These are phyloP conservation scores for Capsicum baccatum DNA, from an alignment of 257 asterid species.

Conservation along the genomic window DNA sequence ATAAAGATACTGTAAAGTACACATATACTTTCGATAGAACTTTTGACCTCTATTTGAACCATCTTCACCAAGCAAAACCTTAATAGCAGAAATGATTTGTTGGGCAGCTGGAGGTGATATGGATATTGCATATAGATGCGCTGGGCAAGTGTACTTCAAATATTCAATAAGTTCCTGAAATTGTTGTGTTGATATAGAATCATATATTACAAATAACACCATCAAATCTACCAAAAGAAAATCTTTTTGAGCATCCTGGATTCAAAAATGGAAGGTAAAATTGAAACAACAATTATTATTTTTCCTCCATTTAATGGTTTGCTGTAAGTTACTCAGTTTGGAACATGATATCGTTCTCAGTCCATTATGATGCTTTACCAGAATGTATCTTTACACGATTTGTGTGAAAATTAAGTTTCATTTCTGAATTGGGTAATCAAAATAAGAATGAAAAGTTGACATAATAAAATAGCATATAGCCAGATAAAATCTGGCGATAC, in stretches of 20 bases:
- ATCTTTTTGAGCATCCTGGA: neutral
- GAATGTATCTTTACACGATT: too few relatives aligned
- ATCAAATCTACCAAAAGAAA: neutral
- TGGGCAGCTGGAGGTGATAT: conserved; percentile 93
- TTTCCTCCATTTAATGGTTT: too few relatives aligned
- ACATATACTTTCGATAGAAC: neutral
- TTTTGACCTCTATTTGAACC: conserved; percentile 87
- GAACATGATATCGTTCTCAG: too few relatives aligned
- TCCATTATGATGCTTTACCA: too few relatives aligned
- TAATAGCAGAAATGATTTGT: conserved; percentile 84
- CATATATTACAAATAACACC: neutral
- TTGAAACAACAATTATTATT: too few relatives aligned
- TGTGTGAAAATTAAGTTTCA: too few relatives aligned
- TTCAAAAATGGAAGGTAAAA: too few relatives aligned
- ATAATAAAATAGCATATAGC: neutral
- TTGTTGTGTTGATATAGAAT: neutral
- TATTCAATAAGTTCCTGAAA: conserved; percentile 80
- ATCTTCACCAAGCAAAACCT: conserved; percentile 93
- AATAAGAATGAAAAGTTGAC: too few relatives aligned
- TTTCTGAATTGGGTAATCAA: too few relatives aligned
- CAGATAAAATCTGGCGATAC: neutral
- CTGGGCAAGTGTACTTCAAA: conserved; percentile 88
- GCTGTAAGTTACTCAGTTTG: too few relatives aligned
- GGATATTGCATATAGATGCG: conserved; percentile 92
- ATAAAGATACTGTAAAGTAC: neutral